Evolutionary conservation across 257 asterid species (phyloP).

Genomic region (Solanum tacnaense): DNA sequence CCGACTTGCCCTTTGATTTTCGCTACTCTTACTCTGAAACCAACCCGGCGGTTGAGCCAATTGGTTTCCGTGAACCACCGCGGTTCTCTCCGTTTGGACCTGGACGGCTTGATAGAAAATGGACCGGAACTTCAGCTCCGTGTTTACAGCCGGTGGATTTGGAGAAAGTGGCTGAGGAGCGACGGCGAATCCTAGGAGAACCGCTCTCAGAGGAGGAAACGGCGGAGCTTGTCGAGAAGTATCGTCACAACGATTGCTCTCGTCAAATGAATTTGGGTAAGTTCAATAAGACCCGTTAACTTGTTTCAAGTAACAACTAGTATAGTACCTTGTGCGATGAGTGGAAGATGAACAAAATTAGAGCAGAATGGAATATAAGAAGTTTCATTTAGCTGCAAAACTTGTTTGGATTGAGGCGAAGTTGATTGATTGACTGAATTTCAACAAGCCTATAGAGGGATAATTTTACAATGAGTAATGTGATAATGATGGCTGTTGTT

Average conservation of each 20-base stretch:
- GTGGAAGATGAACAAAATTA: no score
- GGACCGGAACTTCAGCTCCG: slow-evolving; percentile 78
- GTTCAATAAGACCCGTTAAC: not conserved
- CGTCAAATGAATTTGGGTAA: slow-evolving; percentile 84
- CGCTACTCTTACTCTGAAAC: slow-evolving; percentile 76
- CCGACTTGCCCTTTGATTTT: slow-evolving; percentile 71
- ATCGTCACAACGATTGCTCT: slow-evolving; percentile 60
- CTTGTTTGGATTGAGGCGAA: no score
- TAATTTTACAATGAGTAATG: no score
- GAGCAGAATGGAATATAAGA: no score
- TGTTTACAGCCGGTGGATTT: slow-evolving; percentile 21
- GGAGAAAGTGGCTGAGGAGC: slow-evolving; percentile 42
- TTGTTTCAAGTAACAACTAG: not conserved
- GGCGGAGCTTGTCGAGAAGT: slow-evolving; percentile 71
- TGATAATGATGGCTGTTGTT: not conserved
- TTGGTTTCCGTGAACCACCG: slow-evolving; percentile 68
- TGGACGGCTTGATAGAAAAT: slow-evolving; percentile 64
- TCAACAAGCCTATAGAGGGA: no score
- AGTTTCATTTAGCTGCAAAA: no score
- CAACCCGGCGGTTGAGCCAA: slow-evolving; percentile 49
- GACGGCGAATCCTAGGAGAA: slow-evolving; percentile 45
- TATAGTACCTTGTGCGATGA: not conserved
- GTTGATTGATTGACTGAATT: no score
- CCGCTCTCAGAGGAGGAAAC: slow-evolving; percentile 60
- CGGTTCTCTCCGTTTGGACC: slow-evolving; percentile 84